Base-by-base conservation (phyloP, 208 protist species). In the Trypanosoma scelopori region DNA sequence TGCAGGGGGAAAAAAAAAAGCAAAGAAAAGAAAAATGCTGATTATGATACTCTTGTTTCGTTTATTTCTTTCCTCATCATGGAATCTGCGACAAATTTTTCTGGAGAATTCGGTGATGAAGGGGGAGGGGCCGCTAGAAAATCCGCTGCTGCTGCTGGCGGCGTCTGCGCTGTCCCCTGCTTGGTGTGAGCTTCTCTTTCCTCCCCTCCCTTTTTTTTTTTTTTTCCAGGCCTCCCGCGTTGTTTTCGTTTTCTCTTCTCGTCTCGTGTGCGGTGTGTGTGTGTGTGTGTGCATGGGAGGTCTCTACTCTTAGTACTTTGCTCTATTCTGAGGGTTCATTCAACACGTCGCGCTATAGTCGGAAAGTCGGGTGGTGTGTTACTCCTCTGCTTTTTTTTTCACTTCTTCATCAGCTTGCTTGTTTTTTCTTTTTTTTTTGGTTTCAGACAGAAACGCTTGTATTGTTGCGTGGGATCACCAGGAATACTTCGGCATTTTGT, bases 311-410 rank as follows among this genome's bases (percentile, higher is more conserved):
- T 37, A 9, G 3, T 37, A 11, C 9, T 37, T 37, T 37, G 5
- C 32, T 9, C 9, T 37, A 3, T 37, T 9, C 9, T 9, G 32
- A 9, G 32, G 32, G 32, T 37, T 9, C 32, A 9, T 37, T 37
- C 5, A 37, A 37, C 32, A 37, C 32, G 9, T 9, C 32, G 32
- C 32, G 32, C 32, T 37, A 11, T 37, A 37, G 32, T 37, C 9
- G 32, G 9, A 37, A 37, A 37, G 3, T 9, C 9, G 9, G 32
- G 30, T 51, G 39, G 27, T 49, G 23, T 63, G 39, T 63, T 63
- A 16, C 47, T 45, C n/a, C n/a, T 32, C 35, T 35, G 22, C 42
- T 46, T 42, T 56, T 58, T 62, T 48, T 56, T 64, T 65, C 16
- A n/a, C n/a, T n/a, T n/a, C n/a, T n/a, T n/a, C n/a, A n/a, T n/a